Percentiles rank a stretch among this genome's conserved stretches.
These are phyloP conservation scores for Pogostemon cablin DNA, from an alignment of 257 asterid genomes.

Conservation along the genomic window DNA sequence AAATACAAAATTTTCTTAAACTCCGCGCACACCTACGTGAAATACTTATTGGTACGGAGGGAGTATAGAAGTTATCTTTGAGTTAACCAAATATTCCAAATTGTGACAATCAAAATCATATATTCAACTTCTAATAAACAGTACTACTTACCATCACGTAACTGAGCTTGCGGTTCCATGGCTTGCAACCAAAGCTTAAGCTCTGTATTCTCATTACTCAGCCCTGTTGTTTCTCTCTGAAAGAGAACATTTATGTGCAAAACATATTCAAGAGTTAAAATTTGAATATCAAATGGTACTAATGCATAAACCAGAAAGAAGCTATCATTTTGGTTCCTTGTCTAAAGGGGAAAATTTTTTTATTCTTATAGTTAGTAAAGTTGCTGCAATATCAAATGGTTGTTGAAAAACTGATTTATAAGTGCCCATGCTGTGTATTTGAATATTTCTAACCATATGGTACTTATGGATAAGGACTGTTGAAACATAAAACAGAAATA, in stretches of 20 bases:
- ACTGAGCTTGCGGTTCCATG: conserved; percentile 97
- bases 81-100: no score
- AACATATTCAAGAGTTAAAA: neutral
- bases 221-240: conserved; percentile 90
- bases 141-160: conserved; percentile 73
- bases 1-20: no score
- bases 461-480: neutral
- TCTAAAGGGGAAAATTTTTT: no score
- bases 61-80: no score
- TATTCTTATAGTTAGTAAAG: no score
- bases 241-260: conserved; percentile 1
- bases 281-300: neutral
- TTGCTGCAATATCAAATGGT: no score
- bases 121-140: no score
- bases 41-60: no score
- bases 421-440: no score
- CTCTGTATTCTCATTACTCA: conserved; percentile 84
- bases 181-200: conserved; percentile 93
- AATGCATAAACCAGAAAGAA: neutral
- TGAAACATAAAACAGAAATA: neutral
- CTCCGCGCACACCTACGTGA: no score
- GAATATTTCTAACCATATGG: neutral
- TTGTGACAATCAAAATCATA: no score
- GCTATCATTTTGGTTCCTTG: neutral
- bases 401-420: no score